A percentile compares a stretch with the other conserved stretches of the same genome.
Evolutionary conservation across 768 basidiomycete species (phyloP).

Genomic region (Tulasnella sp.): DNA sequence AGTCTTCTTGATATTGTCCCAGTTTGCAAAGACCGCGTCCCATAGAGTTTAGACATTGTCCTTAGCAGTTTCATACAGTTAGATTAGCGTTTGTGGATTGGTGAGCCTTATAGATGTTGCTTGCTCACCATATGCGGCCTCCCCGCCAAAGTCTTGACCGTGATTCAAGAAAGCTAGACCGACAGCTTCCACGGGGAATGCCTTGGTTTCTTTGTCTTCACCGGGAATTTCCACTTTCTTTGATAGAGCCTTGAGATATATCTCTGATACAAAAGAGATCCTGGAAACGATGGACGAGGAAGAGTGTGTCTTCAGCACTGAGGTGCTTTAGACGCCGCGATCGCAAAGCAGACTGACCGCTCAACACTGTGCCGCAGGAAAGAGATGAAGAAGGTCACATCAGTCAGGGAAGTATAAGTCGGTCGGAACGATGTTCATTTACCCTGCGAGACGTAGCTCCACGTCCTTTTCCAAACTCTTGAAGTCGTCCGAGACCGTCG

Average conservation of each 20-base stretch:
- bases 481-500: constrained; percentile 66
- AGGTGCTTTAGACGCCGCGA: background rate
- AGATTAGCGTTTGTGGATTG: background rate
- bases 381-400: background rate
- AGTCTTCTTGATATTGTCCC: constrained; percentile 76
- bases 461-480: constrained; percentile 73
- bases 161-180: constrained; percentile 81
- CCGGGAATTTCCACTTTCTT: constrained; percentile 65
- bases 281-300: constrained; percentile 28
- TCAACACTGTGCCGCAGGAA: background rate
- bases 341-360: background rate
- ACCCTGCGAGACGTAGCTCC: constrained; percentile 50
- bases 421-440: constrained; percentile 32
- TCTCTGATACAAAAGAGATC: constrained; percentile 56
- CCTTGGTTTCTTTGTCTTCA: constrained; percentile 46
- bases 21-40: constrained; percentile 80
- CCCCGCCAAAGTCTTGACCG: constrained; percentile 69
- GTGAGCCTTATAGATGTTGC: background rate
- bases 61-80: constrained; percentile 27
- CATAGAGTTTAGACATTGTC: constrained; percentile 56
- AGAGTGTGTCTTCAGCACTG: background rate
- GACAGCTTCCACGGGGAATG: constrained; percentile 63
- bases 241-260: constrained; percentile 55
- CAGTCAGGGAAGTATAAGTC: background rate
- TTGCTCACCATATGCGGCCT: constrained; percentile 54